Conservation (phyloP, 2,329 filamentous ascomycete species). For the Ophiostoma novo-ulmi region DNA sequence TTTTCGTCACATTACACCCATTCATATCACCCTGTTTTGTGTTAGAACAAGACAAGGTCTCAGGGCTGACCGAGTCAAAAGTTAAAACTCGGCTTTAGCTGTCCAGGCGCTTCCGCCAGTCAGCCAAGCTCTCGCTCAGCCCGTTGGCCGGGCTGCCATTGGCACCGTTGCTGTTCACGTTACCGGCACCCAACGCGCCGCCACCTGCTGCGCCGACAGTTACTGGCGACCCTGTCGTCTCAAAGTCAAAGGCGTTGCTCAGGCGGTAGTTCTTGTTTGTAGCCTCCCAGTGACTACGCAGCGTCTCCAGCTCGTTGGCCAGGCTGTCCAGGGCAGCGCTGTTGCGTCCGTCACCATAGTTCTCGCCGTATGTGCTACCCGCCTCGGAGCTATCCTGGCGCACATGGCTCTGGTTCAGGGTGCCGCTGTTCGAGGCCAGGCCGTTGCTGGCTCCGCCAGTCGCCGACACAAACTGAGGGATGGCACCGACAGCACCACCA, state of each 20-base stretch:
- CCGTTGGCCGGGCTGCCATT: slow-evolving; percentile 41
- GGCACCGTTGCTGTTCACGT: slow-evolving; percentile 35
- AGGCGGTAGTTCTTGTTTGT: slow-evolving; percentile 93
- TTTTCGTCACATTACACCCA: slow-evolving; percentile 7
- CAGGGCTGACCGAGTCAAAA: neutral
- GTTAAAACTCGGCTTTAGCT: slow-evolving; percentile 27
- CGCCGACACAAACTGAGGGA: neutral
- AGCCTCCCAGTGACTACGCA: slow-evolving; percentile 89
- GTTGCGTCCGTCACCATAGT: slow-evolving; percentile 51
- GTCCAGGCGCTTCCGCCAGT: slow-evolving; percentile 76
- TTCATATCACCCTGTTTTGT: neutral
- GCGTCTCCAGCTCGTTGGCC: slow-evolving; percentile 83
- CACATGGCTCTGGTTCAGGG: slow-evolving; percentile 34
- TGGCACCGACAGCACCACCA: neutral
- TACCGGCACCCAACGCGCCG: slow-evolving; percentile 21
- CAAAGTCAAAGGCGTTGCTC: slow-evolving; percentile 85
- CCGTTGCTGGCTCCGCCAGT: slow-evolving; percentile 29
- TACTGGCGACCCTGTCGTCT: slow-evolving; percentile 36
- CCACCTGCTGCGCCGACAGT: neutral
- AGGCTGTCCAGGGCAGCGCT: slow-evolving; percentile 78
- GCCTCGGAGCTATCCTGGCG: slow-evolving; percentile 55
- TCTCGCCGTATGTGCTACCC: slow-evolving; percentile 57
- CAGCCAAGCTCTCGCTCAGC: slow-evolving; percentile 67
- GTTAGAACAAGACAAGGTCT: neutral
- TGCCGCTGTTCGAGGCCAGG: slow-evolving; percentile 22